Percentiles rank a stretch among this genome's conserved stretches.
Conservation (phyloP, 1,284 basidiomycete genomes). For the Trametes polyzona region DNA sequence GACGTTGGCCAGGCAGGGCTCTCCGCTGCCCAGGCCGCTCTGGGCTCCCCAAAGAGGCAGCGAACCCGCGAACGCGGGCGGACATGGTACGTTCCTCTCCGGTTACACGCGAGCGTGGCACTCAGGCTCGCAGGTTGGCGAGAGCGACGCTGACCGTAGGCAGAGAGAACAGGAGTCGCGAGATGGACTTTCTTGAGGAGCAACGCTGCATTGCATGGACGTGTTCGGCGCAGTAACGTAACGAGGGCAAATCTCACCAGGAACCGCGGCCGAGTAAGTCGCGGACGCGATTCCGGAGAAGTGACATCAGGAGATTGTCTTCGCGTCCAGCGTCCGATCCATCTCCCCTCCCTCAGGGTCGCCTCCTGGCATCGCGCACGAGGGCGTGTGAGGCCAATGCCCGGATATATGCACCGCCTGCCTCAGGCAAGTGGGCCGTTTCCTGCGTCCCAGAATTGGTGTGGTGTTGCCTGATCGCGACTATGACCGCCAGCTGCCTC, state of each 20-base stretch:
- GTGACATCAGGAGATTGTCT: constrained; percentile 10
- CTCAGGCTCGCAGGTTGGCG: too few relatives aligned
- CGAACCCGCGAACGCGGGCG: constrained; percentile 4
- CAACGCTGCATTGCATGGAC: too few relatives aligned
- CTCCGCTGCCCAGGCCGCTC: constrained; percentile 15
- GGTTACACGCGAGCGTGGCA: neutral
- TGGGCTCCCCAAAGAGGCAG: neutral
- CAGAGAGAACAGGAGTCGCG: too few relatives aligned
- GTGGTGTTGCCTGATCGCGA: too few relatives aligned
- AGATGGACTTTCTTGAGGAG: too few relatives aligned
- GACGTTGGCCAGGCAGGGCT: constrained; percentile 11
- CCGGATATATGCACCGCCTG: neutral
- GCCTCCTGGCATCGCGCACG: too few relatives aligned
- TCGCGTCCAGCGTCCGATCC: neutral
- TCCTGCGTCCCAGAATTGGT: neutral
- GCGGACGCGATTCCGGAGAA: constrained; percentile 9
- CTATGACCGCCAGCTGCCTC: too few relatives aligned
- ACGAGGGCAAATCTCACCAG: constrained; percentile 19
- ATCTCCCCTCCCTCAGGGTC: too few relatives aligned
- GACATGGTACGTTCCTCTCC: neutral
- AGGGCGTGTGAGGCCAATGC: neutral
- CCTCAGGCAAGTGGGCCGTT: neutral
- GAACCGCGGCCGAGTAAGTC: constrained; percentile 9
- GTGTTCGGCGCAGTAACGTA: constrained; percentile 14
- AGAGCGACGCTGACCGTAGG: too few relatives aligned